Conservation (phyloP, 1,284 basidiomycete species). For the Inonotus obliquus region DNA sequence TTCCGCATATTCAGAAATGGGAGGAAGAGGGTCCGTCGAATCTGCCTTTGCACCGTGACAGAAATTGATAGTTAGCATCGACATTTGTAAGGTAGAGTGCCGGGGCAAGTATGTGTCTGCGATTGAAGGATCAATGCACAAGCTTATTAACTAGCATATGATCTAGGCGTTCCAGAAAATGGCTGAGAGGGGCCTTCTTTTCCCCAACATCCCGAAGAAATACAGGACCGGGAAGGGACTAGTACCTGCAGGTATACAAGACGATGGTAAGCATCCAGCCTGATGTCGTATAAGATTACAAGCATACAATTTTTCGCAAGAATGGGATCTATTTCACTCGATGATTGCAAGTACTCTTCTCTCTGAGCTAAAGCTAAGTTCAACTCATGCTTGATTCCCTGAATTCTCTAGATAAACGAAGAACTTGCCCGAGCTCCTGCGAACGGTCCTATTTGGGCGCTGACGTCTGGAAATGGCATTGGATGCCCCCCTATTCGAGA, state of each 20-base stretch:
- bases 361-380: too few relatives aligned
- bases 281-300: neutral
- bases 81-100: neutral
- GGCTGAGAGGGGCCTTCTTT: slow-evolving; percentile 13
- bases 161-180: slow-evolving; percentile 13
- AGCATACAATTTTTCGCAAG: neutral
- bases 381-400: neutral
- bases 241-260: slow-evolving; percentile 11
- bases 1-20: slow-evolving; percentile 20
- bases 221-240: slow-evolving; percentile 14
- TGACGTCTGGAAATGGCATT: slow-evolving; percentile 17
- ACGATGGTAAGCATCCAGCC: slow-evolving; percentile 8
- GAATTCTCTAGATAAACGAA: slow-evolving; percentile 15
- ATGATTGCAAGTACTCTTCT: slow-evolving; percentile 14
- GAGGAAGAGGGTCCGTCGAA: slow-evolving; percentile 17
- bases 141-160: neutral
- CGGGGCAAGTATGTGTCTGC: neutral
- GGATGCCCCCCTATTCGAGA: slow-evolving; percentile 19
- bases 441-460: slow-evolving; percentile 18
- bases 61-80: neutral
- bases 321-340: slow-evolving; percentile 21
- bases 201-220: slow-evolving; percentile 16
- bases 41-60: neutral
- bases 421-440: slow-evolving; percentile 17
- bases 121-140: neutral